Conservation (phyloP, 2,329 filamentous ascomycete genomes). For the Arthroderma sp. region DNA sequence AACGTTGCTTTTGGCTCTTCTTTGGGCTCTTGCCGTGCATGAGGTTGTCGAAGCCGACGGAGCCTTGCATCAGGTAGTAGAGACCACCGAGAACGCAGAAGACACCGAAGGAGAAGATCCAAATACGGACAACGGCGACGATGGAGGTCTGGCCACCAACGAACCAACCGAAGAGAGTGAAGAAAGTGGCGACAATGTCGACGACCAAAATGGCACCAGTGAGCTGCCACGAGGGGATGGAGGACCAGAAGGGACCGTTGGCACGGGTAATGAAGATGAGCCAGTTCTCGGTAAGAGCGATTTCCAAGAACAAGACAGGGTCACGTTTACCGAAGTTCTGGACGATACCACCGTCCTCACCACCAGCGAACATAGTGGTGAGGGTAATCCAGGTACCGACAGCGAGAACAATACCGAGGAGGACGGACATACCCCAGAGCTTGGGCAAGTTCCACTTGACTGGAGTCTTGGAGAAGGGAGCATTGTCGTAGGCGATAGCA, state of each 20-base stretch:
- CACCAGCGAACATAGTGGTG: conserved; percentile 62
- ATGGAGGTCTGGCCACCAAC: conserved; percentile 57
- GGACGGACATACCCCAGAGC: conserved; percentile 83
- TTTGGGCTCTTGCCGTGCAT: conserved; percentile 84
- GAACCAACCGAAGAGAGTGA: conserved; percentile 79
- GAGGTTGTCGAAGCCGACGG: conserved; percentile 71
- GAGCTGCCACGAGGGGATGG: conserved; percentile 76
- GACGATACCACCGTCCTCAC: conserved; percentile 66
- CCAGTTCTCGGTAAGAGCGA: conserved; percentile 89
- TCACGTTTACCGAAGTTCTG: conserved; percentile 79
- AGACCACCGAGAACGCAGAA: conserved; percentile 70
- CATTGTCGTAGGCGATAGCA: conserved; percentile 87
- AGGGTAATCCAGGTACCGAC: conserved; percentile 79
- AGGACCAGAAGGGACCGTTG: conserved; percentile 86
- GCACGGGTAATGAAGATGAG: conserved; percentile 92
- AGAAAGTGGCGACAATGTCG: conserved; percentile 72
- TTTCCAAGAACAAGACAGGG: conserved; percentile 74
- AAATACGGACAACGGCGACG: conserved; percentile 74
- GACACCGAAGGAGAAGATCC: conserved; percentile 82
- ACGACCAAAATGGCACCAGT: conserved; percentile 64
- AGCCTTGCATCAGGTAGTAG: conserved; percentile 73
- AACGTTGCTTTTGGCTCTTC: conserved; percentile 72
- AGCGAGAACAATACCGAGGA: conserved; percentile 69
- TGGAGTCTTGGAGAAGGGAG: conserved; percentile 69
- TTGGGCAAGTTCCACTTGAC: conserved; percentile 94